phyloP scores from a whole-genome alignment of 2,329 filamentous ascomycete species.

The Fonsecaea pedrosoi region DNA sequence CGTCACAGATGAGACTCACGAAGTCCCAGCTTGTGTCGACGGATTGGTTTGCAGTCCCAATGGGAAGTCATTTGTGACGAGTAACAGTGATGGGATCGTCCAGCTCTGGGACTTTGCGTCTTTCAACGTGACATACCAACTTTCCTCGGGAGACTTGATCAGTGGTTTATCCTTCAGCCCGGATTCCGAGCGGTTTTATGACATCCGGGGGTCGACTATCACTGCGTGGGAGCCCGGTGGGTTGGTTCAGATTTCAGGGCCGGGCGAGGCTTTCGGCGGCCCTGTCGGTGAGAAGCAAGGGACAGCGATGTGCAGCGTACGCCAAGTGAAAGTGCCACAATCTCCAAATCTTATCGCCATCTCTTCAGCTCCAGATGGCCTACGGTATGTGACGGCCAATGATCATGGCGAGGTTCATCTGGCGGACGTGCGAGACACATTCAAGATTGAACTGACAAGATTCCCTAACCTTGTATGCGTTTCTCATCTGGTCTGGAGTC shows the following conservation, averaged over 20 bases:
- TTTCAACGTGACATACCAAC: conserved; percentile 39
- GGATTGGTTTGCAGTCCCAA: conserved; percentile 39
- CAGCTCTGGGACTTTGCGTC: conserved; percentile 41
- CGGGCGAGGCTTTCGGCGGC: conserved; percentile 36
- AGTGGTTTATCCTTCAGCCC: conserved; percentile 41
- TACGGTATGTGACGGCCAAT: conserved; percentile 15
- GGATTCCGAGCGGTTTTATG: conserved; percentile 42
- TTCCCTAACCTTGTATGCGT: conserved; percentile 19
- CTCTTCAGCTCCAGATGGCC: conserved; percentile 16
- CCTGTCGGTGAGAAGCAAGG: conserved; percentile 24
- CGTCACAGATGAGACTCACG: conserved; percentile 42
- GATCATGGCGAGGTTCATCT: conserved; percentile 26
- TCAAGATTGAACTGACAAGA: conserved; percentile 6
- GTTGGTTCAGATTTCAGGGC: conserved; percentile 36
- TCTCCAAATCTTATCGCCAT: conserved; percentile 12
- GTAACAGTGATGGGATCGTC: conserved; percentile 39
- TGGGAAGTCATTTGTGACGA: conserved; percentile 41
- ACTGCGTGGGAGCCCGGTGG: conserved; percentile 44
- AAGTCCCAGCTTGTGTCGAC: conserved; percentile 35
- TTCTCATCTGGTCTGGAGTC: conserved; percentile 19
- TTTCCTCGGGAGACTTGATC: conserved; percentile 38
- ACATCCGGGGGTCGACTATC: conserved; percentile 40
- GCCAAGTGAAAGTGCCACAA: conserved; percentile 18
- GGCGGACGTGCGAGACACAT: conserved; percentile 2
- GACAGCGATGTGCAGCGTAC: conserved; percentile 12